Evolutionary conservation across 768 basidiomycete genomes (phyloP), one percentile per base, ranked within the genome.

Genomic region (Daedaleopsis sinensis): DNA sequence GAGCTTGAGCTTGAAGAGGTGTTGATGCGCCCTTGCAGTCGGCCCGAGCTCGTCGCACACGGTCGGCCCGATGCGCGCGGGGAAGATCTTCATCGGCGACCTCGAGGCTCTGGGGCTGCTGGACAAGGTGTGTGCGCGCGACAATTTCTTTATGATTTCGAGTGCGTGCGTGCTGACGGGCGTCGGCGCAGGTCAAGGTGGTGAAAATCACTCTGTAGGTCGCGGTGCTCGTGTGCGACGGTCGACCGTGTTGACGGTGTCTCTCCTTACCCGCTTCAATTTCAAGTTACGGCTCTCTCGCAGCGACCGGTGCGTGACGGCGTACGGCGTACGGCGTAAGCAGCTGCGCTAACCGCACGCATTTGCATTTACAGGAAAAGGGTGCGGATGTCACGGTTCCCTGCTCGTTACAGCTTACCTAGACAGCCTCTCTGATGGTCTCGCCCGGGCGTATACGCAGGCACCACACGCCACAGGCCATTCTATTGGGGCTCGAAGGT

Each of bases 41-140:
- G 85, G 85, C 3, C 85, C 88, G 11, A 82, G 79, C 49, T 84
- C 82, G 44, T 84, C 83, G 1, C 88, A 90, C 70, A 90, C 88
- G 0, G 86, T 90, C 36, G 89, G 89, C 0, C 88, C 88, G n/a
- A 96, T 96, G 94, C 85, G 95, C 5, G 94, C 94, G 16, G 92
- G 88, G 10, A 93, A 86, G 59, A 96, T 96, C 65, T 96, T 96
- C 72, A 87, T 93, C 63, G 77, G 80, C 47, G 91, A 94, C 73
- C 77, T 94, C 24, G 75, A 83, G 58, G 86, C 91, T 52, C 72
- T 94, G 23, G 77, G 77, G 23, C 66, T 96, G 53, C 75, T 96
- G 43, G 83, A 90, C 47, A 86, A 90, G 80, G 90, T 84, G 65
- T n/a, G n/a, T n/a, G n/a, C n/a, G n/a, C n/a, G n/a, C n/a, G n/a